Percentiles rank a stretch among this genome's conserved stretches.
phyloP scores from a whole-genome alignment of 2,329 filamentous ascomycete genomes.

The Fusarium siculi region DNA sequence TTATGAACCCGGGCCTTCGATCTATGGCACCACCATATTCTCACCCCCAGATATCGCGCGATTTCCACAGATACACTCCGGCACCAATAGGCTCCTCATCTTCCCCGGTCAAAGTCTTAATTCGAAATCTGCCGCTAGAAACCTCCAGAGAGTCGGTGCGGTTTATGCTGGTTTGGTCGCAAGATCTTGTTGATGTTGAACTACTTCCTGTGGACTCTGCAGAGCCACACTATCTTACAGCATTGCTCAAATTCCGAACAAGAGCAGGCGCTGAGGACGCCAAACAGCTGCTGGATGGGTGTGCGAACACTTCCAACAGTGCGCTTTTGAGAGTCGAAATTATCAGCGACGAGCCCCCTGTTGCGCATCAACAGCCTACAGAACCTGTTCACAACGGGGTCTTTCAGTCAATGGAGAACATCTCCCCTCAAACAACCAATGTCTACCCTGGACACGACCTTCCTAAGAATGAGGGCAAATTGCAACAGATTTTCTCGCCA shows the following conservation, averaged over 20 bases:
- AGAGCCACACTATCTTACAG: constrained; percentile 62
- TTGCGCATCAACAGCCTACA: constrained; percentile 42
- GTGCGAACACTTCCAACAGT: constrained; percentile 57
- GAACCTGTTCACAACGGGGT: constrained; percentile 63
- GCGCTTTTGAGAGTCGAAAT: constrained; percentile 60
- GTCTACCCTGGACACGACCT: constrained; percentile 66
- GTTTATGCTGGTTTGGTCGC: constrained; percentile 68
- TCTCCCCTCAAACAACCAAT: constrained; percentile 69
- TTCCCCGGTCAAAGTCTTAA: constrained; percentile 57
- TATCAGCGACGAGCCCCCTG: constrained; percentile 53
- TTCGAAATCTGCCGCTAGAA: constrained; percentile 64
- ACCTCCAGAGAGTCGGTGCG: constrained; percentile 65
- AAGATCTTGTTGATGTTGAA: constrained; percentile 64
- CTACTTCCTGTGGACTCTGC: constrained; percentile 62
- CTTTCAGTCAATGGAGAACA: constrained; percentile 70
- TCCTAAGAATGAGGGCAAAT: constrained; percentile 64
- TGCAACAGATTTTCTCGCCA: constrained; percentile 74
- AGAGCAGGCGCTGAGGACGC: constrained; percentile 64
- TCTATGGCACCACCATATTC: constrained; percentile 50
- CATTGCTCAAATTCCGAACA: constrained; percentile 64
- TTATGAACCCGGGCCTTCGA: constrained; percentile 52
- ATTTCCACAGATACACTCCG: constrained; percentile 54
- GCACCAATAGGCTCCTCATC: constrained; percentile 51
- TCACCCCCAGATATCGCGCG: constrained; percentile 50
- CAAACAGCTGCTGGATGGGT: constrained; percentile 68